These are phyloP conservation scores for Chytridium lagenaria DNA, from an alignment of 371 early-diverging fungal genomes.

Conservation along the genomic window DNA sequence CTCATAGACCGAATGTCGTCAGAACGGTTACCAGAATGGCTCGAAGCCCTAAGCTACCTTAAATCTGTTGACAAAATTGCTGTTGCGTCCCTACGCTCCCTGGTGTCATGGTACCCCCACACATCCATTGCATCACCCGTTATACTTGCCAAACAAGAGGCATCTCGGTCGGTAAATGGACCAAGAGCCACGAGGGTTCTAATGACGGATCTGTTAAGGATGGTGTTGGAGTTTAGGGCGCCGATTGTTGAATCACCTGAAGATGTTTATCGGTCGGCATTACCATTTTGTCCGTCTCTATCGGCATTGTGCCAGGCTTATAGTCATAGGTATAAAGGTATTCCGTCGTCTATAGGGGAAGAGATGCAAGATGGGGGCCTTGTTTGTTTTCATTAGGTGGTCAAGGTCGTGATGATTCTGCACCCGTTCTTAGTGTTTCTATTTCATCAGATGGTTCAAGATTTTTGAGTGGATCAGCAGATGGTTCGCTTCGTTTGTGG, in stretches of 20 bases:
- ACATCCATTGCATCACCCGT: not conserved
- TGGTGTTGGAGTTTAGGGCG: slow-evolving; percentile 6
- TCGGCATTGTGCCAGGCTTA: slow-evolving; percentile 6
- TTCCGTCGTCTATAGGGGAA: slow-evolving; percentile 1
- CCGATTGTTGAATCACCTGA: slow-evolving; percentile 11
- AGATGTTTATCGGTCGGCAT: slow-evolving; percentile 24
- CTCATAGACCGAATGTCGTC: not conserved
- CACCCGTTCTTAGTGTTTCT: slow-evolving; percentile 6
- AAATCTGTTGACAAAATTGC: slow-evolving; percentile 4
- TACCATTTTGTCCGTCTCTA: slow-evolving; percentile 20
- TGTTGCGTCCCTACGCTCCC: not conserved
- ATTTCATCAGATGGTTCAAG: not conserved
- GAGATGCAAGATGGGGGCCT: slow-evolving; percentile 11
- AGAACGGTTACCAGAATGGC: slow-evolving; percentile 9
- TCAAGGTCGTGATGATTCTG: slow-evolving; percentile 5
- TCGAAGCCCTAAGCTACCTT: slow-evolving; percentile 1
- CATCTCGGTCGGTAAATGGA: not conserved
- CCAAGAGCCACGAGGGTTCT: not conserved
- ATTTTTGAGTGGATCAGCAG: slow-evolving; percentile 2
- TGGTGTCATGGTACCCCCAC: slow-evolving; percentile 6
- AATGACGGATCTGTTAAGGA: not conserved
- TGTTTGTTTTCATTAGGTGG: slow-evolving; percentile 13
- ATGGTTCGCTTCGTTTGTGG: slow-evolving; percentile 6
- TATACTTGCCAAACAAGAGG: slow-evolving; percentile 1
- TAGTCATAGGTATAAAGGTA: not conserved